Evolutionary conservation across 768 basidiomycete species (phyloP).

Genomic region (Naganishia randhawae): DNA sequence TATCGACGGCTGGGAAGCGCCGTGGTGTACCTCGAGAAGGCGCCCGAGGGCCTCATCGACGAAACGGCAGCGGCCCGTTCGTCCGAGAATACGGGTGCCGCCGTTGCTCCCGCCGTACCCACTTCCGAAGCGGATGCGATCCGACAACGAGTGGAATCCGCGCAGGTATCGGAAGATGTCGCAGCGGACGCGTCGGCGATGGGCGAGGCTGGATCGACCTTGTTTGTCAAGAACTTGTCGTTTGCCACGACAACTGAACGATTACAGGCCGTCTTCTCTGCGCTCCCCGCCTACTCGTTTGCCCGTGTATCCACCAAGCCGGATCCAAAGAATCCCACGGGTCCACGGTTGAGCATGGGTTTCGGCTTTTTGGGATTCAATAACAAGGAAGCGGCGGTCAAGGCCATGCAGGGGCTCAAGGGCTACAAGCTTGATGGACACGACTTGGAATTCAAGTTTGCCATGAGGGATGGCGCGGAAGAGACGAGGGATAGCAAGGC

Average conservation of each 20-base stretch:
- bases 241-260: constrained; percentile 80
- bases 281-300: constrained; percentile 75
- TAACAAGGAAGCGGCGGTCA: constrained; percentile 66
- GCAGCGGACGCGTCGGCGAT: constrained; percentile 53
- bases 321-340: constrained; percentile 66
- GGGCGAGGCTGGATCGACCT: constrained; percentile 61
- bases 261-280: constrained; percentile 65
- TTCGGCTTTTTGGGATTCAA: constrained; percentile 94
- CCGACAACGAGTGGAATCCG: constrained; percentile 50
- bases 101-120: not conserved
- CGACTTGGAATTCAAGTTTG: constrained; percentile 74
- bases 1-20: constrained; percentile 86
- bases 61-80: constrained; percentile 19
- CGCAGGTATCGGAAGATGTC: constrained; percentile 30
- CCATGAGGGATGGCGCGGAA: constrained; percentile 70
- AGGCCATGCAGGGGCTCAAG: constrained; percentile 71
- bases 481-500: constrained; percentile 52
- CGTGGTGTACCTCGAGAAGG: constrained; percentile 88
- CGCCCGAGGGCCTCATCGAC: constrained; percentile 66
- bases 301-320: constrained; percentile 87
- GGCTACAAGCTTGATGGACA: constrained; percentile 85
- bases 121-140: constrained; percentile 55
- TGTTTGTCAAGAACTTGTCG: constrained; percentile 93
- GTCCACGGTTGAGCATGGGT: constrained; percentile 77
- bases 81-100: not conserved